phyloP scores from a whole-genome alignment of 352 stramenopile genomes.

The Phytopythium litorale region DNA sequence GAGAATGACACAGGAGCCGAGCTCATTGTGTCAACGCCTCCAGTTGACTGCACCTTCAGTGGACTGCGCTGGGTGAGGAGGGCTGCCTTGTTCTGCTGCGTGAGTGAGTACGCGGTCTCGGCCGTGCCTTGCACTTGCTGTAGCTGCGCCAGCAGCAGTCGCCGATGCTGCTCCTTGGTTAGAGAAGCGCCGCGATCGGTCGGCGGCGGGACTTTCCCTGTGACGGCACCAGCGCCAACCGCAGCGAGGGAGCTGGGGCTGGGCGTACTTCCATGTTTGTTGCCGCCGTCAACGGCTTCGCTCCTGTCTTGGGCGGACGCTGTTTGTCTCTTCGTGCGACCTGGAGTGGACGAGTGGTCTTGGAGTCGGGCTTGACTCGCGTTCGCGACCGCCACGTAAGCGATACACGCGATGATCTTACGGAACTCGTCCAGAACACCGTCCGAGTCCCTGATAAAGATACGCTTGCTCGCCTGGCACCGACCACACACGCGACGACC shows the following conservation, averaged over 20 bases:
- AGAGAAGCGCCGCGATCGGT: neutral
- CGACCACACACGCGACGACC: slow-evolving; percentile 23
- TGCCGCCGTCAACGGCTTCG: neutral
- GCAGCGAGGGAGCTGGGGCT: neutral
- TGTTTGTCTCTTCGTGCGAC: too few species aligned
- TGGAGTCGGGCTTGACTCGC: slow-evolving; percentile 3
- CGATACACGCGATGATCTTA: slow-evolving; percentile 35
- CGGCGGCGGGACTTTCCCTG: slow-evolving; percentile 2
- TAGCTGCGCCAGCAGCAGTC: slow-evolving; percentile 14
- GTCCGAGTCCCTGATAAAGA: slow-evolving; percentile 31
- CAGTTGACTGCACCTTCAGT: neutral
- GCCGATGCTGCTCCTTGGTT: neutral
- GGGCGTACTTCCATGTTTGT: neutral
- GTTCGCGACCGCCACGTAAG: slow-evolving; percentile 36
- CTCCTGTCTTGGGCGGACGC: too few species aligned
- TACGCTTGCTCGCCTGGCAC: slow-evolving; percentile 24
- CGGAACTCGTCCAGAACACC: slow-evolving; percentile 34
- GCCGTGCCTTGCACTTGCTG: slow-evolving; percentile 24
- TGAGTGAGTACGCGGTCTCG: slow-evolving; percentile 22
- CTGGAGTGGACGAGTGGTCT: too few species aligned
- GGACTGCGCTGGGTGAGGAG: neutral
- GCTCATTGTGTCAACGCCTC: too few species aligned
- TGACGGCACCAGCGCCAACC: neutral
- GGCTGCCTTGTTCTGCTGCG: slow-evolving; percentile 18
- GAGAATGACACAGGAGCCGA: too few species aligned